phyloP scores from a whole-genome alignment of 108 stramenopile species.

The Nitzschia sp. region DNA sequence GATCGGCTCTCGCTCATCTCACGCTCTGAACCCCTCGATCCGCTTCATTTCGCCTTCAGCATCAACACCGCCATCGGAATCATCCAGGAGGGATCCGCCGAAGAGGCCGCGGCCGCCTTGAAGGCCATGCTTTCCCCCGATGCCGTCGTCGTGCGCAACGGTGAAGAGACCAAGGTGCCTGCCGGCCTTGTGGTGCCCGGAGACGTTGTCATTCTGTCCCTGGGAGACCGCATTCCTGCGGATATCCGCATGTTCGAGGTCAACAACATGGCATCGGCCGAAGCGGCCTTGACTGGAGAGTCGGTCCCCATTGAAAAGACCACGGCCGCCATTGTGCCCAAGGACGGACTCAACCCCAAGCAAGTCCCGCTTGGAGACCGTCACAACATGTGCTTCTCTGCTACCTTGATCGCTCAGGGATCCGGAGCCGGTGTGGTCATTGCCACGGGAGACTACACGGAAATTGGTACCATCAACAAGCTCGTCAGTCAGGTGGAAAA shows the following conservation, averaged over 20 bases:
- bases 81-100: slow-evolving; percentile 81
- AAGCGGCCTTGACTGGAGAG: slow-evolving; percentile 93
- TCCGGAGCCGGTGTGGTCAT: slow-evolving; percentile 82
- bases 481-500: slow-evolving; percentile 76
- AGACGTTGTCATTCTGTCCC: slow-evolving; percentile 64
- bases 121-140: slow-evolving; percentile 82
- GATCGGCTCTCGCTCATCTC: not conserved
- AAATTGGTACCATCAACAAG: slow-evolving; percentile 94
- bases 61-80: slow-evolving; percentile 83
- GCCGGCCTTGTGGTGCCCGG: slow-evolving; percentile 74
- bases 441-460: slow-evolving; percentile 83
- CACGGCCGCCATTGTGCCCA: slow-evolving; percentile 45
- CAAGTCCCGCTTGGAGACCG: slow-evolving; percentile 79
- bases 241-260: slow-evolving; percentile 87
- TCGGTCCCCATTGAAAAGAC: slow-evolving; percentile 87
- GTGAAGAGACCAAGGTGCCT: slow-evolving; percentile 66
- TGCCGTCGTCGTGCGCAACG: slow-evolving; percentile 66
- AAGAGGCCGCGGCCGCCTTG: slow-evolving; percentile 78
- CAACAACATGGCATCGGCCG: slow-evolving; percentile 71
- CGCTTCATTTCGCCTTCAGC: slow-evolving; percentile 13
- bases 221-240: slow-evolving; percentile 86
- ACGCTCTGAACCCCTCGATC: not conserved
- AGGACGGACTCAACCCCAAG: slow-evolving; percentile 40
- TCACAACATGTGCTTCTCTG: slow-evolving; percentile 86
- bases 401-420: slow-evolving; percentile 92